A percentile compares a stretch with the other conserved stretches of the same genome.
Conservation (phyloP, 2,329 filamentous ascomycete genomes). For the Triangularia verruculosa region DNA sequence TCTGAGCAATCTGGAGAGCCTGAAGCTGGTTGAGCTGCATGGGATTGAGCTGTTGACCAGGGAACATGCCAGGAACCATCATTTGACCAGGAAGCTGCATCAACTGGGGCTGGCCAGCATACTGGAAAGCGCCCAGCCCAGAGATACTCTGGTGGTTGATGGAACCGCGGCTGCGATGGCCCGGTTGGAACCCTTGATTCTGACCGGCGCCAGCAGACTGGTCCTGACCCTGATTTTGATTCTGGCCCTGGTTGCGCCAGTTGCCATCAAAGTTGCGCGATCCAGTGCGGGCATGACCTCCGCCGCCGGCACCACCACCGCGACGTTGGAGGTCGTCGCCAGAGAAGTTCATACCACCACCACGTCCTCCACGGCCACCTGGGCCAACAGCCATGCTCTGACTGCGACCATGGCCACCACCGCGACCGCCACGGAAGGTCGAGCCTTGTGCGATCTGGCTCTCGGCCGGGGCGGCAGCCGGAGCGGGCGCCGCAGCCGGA, state of each 20-base stretch:
- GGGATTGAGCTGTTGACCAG: conserved; percentile 80
- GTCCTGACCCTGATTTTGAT: conserved; percentile 70
- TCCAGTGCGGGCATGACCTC: conserved; percentile 74
- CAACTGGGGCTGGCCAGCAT: conserved; percentile 79
- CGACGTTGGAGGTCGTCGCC: conserved; percentile 68
- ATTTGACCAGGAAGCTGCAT: conserved; percentile 85
- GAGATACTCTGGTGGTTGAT: conserved; percentile 82
- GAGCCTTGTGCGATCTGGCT: conserved; percentile 40
- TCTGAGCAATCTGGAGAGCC: conserved; percentile 83
- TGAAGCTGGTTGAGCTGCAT: conserved; percentile 88
- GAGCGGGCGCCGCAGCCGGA: background rate
- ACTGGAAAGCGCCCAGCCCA: conserved; percentile 83
- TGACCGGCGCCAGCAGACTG: conserved; percentile 47
- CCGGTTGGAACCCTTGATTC: conserved; percentile 79
- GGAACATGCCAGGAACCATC: conserved; percentile 80
- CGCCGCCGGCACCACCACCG: conserved; percentile 69
- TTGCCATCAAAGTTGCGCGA: conserved; percentile 98
- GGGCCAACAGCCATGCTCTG: conserved; percentile 85
- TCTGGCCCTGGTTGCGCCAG: conserved; percentile 78
- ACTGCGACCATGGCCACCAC: conserved; percentile 67
- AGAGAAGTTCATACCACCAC: conserved; percentile 54
- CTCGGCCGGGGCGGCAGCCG: conserved; percentile 35
- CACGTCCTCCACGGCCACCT: conserved; percentile 66
- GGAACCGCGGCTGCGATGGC: conserved; percentile 81
- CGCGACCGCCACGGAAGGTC: conserved; percentile 53